Conservation (phyloP, 2,329 filamentous ascomycete species). For the Cercospora sesami region DNA sequence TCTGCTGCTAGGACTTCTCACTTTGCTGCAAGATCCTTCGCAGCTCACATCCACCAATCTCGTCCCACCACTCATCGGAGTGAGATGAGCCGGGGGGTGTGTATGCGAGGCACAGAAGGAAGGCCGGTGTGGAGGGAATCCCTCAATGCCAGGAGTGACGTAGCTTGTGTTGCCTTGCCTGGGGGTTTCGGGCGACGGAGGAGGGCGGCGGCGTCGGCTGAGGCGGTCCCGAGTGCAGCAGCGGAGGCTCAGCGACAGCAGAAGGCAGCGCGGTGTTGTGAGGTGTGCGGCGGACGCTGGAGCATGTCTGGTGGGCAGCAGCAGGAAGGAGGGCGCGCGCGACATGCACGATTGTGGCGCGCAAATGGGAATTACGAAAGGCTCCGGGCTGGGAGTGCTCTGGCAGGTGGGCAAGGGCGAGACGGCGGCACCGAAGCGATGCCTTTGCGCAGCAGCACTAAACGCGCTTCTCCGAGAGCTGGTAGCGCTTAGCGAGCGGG, state of each 20-base stretch:
- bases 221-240: not conserved
- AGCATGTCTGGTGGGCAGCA: not conserved
- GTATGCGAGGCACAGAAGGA: not conserved
- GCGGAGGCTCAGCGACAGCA: not conserved
- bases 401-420: not conserved
- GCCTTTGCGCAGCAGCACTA: not conserved
- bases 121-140: not conserved
- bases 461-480: not conserved
- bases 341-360: conserved; percentile 1
- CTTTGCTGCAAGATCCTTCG: conserved; percentile 13
- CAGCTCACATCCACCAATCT: conserved; percentile 15
- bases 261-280: not conserved
- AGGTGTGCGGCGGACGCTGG: not conserved
- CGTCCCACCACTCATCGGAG: conserved; percentile 19
- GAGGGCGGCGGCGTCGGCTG: not conserved
- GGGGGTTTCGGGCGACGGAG: not conserved
- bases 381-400: not conserved
- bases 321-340: not conserved
- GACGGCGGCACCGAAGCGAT: conserved; percentile 9
- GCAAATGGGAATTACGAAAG: not conserved
- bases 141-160: conserved; percentile 14
- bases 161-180: not conserved
- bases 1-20: not conserved
- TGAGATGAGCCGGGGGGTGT: conserved; percentile 9
- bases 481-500: not conserved